Evolutionary conservation across 257 asterid genomes (phyloP), one percentile per base, ranked within the genome.

Genomic region (Solanum ahanhuiri): DNA sequence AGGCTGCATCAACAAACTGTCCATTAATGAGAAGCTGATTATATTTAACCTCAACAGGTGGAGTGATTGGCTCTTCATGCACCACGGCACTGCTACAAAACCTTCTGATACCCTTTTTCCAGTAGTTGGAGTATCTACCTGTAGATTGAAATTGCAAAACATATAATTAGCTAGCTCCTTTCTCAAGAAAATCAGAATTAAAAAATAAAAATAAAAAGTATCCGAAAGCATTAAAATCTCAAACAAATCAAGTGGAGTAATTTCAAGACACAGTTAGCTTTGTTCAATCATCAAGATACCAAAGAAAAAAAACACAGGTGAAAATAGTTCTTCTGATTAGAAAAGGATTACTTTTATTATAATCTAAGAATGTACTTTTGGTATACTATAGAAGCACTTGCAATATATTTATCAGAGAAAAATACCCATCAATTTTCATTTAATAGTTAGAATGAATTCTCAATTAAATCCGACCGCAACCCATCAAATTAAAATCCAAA

Each of bases 11-110:
- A 67, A 95, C 94, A 90, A 94, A 94, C 39, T 89, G 88, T 10
- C 97, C 98, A 90, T 93, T 93, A 87, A 94, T 95, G 10, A 94
- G 90, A 85, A 93, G 97, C 90, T 95, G 90, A 85, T 96, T 92
- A 90, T 92, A 88, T 66, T 92, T 88, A 84, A 93, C 81, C 45
- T 86, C 86, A 87, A 94, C 91, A 17, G 92, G 85, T 18, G 96
- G 98, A 51, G 86, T 86, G 43, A 95, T 71, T 45, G 92, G 89
- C 48, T 93, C 93, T 70, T 93, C 98, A 67, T 87, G 67, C 43
- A 83, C 92, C 12, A 91, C 92, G 82, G 93, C 90, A 9, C 93
- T 92, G 45, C 89, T 88, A 69, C 76, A 69, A 31, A 91, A 93
- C 84, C 90, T 91, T 18, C 77, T 86, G 12, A 88, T 87, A 9